Evolutionary conservation across 1,284 basidiomycete species (phyloP), one percentile per base, ranked within the genome.

Genomic region (Omphalotus olearius): DNA sequence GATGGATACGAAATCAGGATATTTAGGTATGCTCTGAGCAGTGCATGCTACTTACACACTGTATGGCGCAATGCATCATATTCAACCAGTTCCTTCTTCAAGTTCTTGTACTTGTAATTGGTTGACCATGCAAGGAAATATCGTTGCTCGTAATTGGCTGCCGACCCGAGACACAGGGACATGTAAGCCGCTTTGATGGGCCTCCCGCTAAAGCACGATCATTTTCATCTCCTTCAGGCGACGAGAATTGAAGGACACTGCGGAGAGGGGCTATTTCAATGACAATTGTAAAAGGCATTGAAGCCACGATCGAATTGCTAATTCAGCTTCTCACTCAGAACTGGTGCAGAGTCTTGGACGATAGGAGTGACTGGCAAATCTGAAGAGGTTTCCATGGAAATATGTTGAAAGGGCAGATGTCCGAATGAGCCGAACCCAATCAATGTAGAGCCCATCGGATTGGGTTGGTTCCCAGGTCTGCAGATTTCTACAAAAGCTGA

Each of bases 1-100:
- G 76, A 51, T 86, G 83, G 84, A 60, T 85, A 45, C 69, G 70
- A 33, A 66, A 66, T 42, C 52, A 69, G 54, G 64, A 66, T 11
- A 59, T 83, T 33, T 80, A 58, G 23, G 25, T 45, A 30, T 23
- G 23, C 23, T 23, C 23, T 23, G n/a, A 45, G 26, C 41, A 45
- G 43, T 28, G 30, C 43, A 45, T 45, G 26, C 23, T 25, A 16
- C 26, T 18, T 33, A 33, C 30, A 33, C 7, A 2, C 7, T 33
- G 30, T 33, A 23, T 23, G 23, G 23, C 23, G 23, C 23, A 23
- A 23, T 23, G 23, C 23, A 5, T 23, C 5, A 5, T 23, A 23
- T 23, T 23, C 23, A 23, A 23, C 23, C 23, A n/a, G n/a, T 23
- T 23, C 23, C 23, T 2, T 5, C 23, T 23, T 23, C 5, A n/a